Base-by-base conservation (phyloP, 83 land plant species). In the Picea abies region DNA sequence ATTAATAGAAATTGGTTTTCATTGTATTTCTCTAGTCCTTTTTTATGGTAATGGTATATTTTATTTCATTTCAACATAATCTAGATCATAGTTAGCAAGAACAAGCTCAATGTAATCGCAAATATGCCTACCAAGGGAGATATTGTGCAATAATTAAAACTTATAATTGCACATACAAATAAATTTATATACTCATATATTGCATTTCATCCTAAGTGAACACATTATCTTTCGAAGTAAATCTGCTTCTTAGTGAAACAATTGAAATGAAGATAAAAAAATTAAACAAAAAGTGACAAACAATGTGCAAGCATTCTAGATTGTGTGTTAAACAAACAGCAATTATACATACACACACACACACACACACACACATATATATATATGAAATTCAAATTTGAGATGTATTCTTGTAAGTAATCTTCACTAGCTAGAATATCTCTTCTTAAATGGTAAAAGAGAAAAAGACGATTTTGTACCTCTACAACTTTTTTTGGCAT, bases 401-500 rank as follows among this genome's bases (percentile, higher is more conserved):
- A 1, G 63, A 17, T 64, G 0, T 26, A 78, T 19, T 67, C 20
- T 47, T 65, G 20, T 37, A 62, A 22, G 25, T 5, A n/a, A 72
- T 72, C 56, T 72, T 72, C n/a, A 20, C 25, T 41, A 20, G 70
- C 22, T 67, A 72, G 76, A 39, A 44, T 1, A n/a, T 72, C 39
- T 71, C 20, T 35, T 23, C 41, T 71, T 71, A 20, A n/a, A 37
- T 71, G 49, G 41, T 35, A 37, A 71, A 19, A 16, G 35, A 67
- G 26, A 70, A 7, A 37, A 49, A 37, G n/a, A 71, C 1, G n/a
- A 9, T 0, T 39, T 44, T n/a, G 22, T 90, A 97, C 99, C 95
- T 97, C 91, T 26, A 92, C 83, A 29, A 95, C 70, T 84, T 92
- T 89, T 39, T 94, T 88, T 39, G 83, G 93, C 89, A 89, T 83